Evolutionary conservation across 352 stramenopile genomes (phyloP), one percentile per base, ranked within the genome.

Genomic region (Phytopythium kandeliae): DNA sequence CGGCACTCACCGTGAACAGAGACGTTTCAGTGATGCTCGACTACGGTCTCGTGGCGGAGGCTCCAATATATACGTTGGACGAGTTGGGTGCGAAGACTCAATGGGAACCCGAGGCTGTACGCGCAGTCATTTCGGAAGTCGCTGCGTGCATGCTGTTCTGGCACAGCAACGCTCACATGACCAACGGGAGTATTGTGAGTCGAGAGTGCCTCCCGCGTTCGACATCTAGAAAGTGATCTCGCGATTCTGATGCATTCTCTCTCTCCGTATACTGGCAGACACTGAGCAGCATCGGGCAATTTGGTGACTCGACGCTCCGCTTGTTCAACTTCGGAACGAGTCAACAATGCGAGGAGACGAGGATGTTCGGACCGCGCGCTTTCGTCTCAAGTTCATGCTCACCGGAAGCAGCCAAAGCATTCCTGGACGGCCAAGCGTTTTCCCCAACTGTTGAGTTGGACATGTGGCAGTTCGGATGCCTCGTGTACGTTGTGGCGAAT

Each of bases 381-480:
- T 55, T 86, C 35, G 47, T 67, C 13, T 13, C 62, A 0, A 43
- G 19, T 6, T 69, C 61, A 6, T 79, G 77, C 33, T 43, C 76
- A 5, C 79, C 76, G 1, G 79, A 90, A 45, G 75, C 76, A 7
- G 74, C 72, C 10, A 66, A 56, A 25, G 64, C 48, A 35, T 80
- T 87, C 41, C 55, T 87, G 9, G 46, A 21, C 3, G 65, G 66
- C 19, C 67, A 75, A 4, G 37, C 51, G 12, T 86, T 85, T 33
- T 40, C 57, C 4, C 72, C 76, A 7, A 88, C 72, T 0, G 48
- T 57, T 19, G 60, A 60, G 3, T 81, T 72, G 6, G 79, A 90
- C 59, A 70, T 88, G 31, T 90, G 79, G 79, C 79, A 90, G 35
- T 84, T 90, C 28, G 79, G 79, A 5, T 90, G 79, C 40, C 58